phyloP scores from a whole-genome alignment of 257 asterid genomes.

The Mitragyna speciosa region DNA sequence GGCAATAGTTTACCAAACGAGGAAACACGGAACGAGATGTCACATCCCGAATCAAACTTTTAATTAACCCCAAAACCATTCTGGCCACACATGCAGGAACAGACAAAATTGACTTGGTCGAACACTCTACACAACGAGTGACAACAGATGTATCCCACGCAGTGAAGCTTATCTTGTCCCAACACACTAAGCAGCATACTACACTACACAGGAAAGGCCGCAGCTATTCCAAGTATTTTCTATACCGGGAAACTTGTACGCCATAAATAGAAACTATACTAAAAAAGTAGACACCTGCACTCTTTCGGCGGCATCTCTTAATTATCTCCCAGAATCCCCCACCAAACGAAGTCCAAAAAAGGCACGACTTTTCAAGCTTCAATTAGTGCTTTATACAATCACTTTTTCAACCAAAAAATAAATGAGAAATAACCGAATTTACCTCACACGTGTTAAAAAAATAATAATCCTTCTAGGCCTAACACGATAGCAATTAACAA shows the following conservation, averaged over 20 bases:
- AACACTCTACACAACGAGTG: no score
- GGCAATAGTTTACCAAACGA: no score
- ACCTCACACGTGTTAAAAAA: no score
- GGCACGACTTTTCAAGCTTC: not conserved
- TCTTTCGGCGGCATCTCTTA: not conserved
- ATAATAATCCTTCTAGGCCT: no score
- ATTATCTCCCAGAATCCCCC: not conserved
- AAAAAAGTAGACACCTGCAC: not conserved
- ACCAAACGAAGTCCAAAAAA: not conserved
- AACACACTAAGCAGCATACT: not conserved
- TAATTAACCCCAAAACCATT: no score
- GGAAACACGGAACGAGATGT: no score
- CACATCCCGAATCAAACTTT: no score
- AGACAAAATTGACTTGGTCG: not conserved
- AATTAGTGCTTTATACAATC: no score
- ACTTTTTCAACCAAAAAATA: no score
- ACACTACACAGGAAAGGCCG: not conserved
- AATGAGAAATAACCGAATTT: no score
- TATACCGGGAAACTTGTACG: not conserved
- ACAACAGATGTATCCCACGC: not conserved
- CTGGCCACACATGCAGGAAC: no score
- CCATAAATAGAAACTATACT: conserved; percentile 9
- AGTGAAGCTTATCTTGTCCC: not conserved
- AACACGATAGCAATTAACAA: no score
- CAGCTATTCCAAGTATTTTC: not conserved